phyloP scores from a whole-genome alignment of 768 basidiomycete genomes.

The Lactarius sanguifluus region DNA sequence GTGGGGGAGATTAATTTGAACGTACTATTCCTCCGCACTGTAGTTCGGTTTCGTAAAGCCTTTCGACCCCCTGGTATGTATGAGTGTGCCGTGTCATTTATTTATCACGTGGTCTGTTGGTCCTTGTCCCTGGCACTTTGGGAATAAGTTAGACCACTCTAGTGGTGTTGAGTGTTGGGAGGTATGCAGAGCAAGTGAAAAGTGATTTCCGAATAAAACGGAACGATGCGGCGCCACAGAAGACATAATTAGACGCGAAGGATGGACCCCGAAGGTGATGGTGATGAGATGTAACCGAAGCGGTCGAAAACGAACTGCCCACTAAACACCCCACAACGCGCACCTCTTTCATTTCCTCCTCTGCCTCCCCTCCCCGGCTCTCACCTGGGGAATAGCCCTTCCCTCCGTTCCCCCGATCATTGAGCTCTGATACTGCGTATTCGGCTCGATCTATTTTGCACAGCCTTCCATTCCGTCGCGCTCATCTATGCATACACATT shows the following conservation, averaged over 20 bases:
- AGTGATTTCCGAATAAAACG: slow-evolving; percentile 16
- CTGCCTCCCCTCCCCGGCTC: neutral
- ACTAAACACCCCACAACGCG: slow-evolving; percentile 19
- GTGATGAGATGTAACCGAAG: slow-evolving; percentile 10
- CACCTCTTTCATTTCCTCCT: slow-evolving; percentile 1
- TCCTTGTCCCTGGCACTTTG: neutral
- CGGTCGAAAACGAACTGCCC: neutral
- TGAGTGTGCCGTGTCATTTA: neutral
- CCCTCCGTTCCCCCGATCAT: neutral
- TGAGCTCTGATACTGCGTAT: slow-evolving; percentile 19
- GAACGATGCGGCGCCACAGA: slow-evolving; percentile 16
- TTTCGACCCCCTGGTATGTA: neutral
- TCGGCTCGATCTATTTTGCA: slow-evolving; percentile 10
- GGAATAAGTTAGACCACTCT: too few relatives aligned
- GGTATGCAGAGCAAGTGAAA: too few relatives aligned
- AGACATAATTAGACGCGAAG: slow-evolving; percentile 11
- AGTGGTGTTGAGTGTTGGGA: too few relatives aligned
- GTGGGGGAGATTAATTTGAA: neutral
- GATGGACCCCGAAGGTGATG: slow-evolving; percentile 12
- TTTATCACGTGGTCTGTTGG: neutral
- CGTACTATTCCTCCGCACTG: neutral
- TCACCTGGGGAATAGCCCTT: slow-evolving; percentile 6
- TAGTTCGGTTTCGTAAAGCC: neutral
- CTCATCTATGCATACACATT: slow-evolving; percentile 21
- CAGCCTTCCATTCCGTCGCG: slow-evolving; percentile 3